A percentile compares a stretch with the other conserved stretches of the same genome.
Conservation (phyloP, 2,329 filamentous ascomycete genomes). For the Drechslerella stenobrocha region DNA sequence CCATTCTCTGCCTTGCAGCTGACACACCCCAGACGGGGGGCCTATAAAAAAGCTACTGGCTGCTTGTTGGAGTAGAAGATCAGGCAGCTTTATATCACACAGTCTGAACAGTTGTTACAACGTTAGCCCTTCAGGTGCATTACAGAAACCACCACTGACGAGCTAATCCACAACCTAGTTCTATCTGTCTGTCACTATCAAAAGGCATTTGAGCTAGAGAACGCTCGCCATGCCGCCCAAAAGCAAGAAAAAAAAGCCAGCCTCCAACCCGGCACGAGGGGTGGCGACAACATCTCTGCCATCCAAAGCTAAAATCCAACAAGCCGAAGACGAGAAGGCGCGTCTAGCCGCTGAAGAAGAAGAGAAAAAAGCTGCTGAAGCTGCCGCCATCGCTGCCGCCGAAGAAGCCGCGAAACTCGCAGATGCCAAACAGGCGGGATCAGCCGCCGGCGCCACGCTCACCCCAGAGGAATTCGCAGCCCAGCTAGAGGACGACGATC, state of each 20-base stretch:
- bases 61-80: too few species aligned
- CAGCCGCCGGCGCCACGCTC: slow-evolving; percentile 55
- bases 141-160: too few species aligned
- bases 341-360: slow-evolving; percentile 42
- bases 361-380: slow-evolving; percentile 51
- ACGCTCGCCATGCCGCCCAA: slow-evolving; percentile 30
- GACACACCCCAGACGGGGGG: too few species aligned
- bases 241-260: slow-evolving; percentile 90
- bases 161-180: too few species aligned
- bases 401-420: slow-evolving; percentile 17
- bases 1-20: too few species aligned
- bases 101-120: too few species aligned
- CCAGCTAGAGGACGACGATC: slow-evolving; percentile 84
- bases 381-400: slow-evolving; percentile 49
- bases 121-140: too few species aligned
- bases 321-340: slow-evolving; percentile 40
- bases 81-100: too few species aligned
- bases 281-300: slow-evolving; percentile 93
- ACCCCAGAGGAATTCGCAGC: slow-evolving; percentile 86
- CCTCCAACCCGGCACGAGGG: slow-evolving; percentile 82
- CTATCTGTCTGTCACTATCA: too few species aligned
- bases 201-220: too few species aligned
- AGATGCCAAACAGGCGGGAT: slow-evolving; percentile 2
- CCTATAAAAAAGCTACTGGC: too few species aligned
- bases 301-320: slow-evolving; percentile 68